Evolutionary conservation across 306 rosid genomes (phyloP), one percentile per base, ranked within the genome.

Genomic region (Alnus rubra): DNA sequence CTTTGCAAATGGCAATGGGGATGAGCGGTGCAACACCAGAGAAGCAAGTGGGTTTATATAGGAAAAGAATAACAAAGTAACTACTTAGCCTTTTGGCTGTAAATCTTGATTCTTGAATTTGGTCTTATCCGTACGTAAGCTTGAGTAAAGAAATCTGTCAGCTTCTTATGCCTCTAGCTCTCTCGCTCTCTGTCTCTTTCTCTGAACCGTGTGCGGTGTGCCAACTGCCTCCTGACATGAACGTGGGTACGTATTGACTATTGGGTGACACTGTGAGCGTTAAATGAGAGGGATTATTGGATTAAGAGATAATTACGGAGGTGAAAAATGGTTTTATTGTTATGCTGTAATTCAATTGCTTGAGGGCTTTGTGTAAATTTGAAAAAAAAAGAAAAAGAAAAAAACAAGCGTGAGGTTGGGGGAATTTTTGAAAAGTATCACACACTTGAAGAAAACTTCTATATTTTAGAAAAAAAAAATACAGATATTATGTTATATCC

Each of bases 41-140:
- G 83, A 10, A 74, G 75, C 65, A 9, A 35, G 8, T 47, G 68
- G 81, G 65, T 28, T 28, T 59, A 59, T 59, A 59, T 59, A 59
- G 14, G 5, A 59, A 59, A 59, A 10, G 19, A 19, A 59, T 59
- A 0, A 28, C 16, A 10, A 1, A 28, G 37, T 59, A 28, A 10
- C 14, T 59, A 28, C 35, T 39, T 1, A 59, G 4, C 37, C 28
- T 28, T 59, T 23, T 23, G 35, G 64, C 64, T 2, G 64, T 58
- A 58, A 58, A 10, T 28, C 65, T 28, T 28, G 37, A 28, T 28
- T 23, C 13, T 59, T 28, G 37, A 28, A 59, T 9, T 59, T 23
- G 65, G 5, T 59, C 65, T 59, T 59, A 59, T 59, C 65, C 65
- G 14, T 58, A 58, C 6, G 65, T 10, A 23, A 1, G 37, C 3